A percentile compares a stretch with the other conserved stretches of the same genome.
Conservation (phyloP, 176 grass and related monocot species). For the Zizania latifolia region DNA sequence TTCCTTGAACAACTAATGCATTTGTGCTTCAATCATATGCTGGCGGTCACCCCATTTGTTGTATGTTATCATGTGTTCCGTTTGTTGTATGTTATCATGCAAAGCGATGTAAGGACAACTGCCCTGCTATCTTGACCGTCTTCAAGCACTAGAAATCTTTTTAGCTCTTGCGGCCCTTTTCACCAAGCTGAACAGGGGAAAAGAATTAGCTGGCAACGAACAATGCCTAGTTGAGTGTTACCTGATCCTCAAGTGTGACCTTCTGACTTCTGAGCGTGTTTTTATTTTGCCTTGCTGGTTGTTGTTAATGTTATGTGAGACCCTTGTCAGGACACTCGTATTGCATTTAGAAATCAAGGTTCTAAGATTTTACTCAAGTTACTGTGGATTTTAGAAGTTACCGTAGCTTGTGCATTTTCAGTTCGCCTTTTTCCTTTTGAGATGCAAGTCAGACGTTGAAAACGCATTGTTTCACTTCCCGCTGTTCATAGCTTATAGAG, state of each 20-base stretch:
- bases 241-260: conserved; percentile 8
- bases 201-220: background rate
- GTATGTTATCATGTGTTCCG: background rate
- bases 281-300: too few species aligned
- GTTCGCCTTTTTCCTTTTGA: too few species aligned
- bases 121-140: conserved; percentile 71
- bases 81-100: too few species aligned
- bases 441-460: too few species aligned
- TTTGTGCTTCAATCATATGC: background rate
- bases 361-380: too few species aligned
- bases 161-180: background rate
- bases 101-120: conserved; percentile 95
- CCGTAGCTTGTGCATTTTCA: too few species aligned
- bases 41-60: background rate
- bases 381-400: too few species aligned
- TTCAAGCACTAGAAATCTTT: conserved; percentile 45
- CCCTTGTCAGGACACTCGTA: too few species aligned
- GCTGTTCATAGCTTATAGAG: too few species aligned
- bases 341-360: too few species aligned
- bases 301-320: too few species aligned
- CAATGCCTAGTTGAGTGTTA: background rate
- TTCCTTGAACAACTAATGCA: background rate
- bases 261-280: background rate
- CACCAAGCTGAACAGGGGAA: background rate
- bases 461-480: too few species aligned